Conservation (phyloP, 169 alveolate genomes). For the Blepharisma undulans region DNA sequence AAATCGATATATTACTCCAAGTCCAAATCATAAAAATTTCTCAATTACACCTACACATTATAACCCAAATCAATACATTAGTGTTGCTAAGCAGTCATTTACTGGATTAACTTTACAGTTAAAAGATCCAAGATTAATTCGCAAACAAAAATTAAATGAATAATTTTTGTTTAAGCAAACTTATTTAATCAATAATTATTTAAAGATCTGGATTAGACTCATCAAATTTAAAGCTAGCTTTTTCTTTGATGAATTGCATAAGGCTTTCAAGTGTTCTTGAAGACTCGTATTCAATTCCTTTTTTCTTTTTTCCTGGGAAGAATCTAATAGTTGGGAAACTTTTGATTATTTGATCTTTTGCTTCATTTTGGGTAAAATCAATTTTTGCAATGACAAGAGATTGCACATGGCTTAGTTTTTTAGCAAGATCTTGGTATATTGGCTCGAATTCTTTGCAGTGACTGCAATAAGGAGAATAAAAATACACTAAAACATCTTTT, state of each 20-base stretch:
- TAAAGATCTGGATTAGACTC: not conserved
- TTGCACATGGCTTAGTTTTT: constrained; percentile 43
- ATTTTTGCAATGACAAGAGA: constrained; percentile 70
- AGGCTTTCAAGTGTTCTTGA: constrained; percentile 28
- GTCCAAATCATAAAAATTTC: not conserved
- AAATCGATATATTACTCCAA: not conserved
- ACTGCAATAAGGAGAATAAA: constrained; percentile 85
- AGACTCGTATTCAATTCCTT: constrained; percentile 29
- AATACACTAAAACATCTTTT: constrained; percentile 76
- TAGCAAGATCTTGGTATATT: constrained; percentile 71
- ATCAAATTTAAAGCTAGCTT: not conserved
- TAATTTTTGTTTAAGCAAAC: not conserved
- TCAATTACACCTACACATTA: not conserved
- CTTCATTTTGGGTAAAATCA: constrained; percentile 77
- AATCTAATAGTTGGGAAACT: constrained; percentile 79
- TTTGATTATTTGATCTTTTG: constrained; percentile 53
- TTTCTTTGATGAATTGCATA: constrained; percentile 2
- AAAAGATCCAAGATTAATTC: not conserved
- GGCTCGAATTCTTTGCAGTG: constrained; percentile 74
- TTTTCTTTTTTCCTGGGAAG: constrained; percentile 53
- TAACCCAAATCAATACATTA: not conserved
- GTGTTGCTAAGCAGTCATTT: not conserved
- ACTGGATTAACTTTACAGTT: not conserved
- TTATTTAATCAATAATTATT: too few species aligned
- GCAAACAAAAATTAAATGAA: not conserved